Evolutionary conservation across 306 rosid genomes (phyloP), one percentile per base, ranked within the genome.

Genomic region (Trifolium repens): DNA sequence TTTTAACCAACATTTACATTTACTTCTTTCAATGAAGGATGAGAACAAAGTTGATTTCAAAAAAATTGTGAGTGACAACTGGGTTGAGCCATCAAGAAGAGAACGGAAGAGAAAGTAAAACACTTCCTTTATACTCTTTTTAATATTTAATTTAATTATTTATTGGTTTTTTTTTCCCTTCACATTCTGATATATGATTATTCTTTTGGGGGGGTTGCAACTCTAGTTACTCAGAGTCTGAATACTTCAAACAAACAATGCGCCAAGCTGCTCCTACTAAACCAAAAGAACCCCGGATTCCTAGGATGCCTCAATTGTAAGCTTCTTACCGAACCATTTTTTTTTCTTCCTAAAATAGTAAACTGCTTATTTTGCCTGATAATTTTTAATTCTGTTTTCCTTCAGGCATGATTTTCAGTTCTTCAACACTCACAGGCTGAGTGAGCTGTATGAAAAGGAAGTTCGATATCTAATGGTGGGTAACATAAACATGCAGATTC

Each of bases 241-340:
- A 94, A 73, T 94, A 94, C 78, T 94, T 94, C 77, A 94, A 94
- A 84, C 99, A 94, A 89, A 92, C 99, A 79, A 53, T 94, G 97
- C 96, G 99, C 30, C 99, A 94, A 85, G 96, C 97, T 71, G 99
- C 80, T 80, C 93, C 99, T 9, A 71, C 96, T 58, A 94, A 92
- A 81, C 96, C 99, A 1, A 94, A 82, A 72, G 99, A 92, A 82
- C 97, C 99, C 17, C 93, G 99, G 16, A 94, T 94, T 83, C 99
- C 99, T 26, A 96, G 97, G 76, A 94, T 94, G 99, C 99, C 99
- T 72, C 97, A 90, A 81, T 77, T 94, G 99, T 94, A 89, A 91
- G 93, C 24, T n/a, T 50, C 79, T 81, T 47, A 44, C 57, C 22
- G 15, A 73, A 75, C 32, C 59, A n/a, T 44, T 53, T 61, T 8